Evolutionary conservation across 2,329 filamentous ascomycete species (phyloP), one percentile per base, ranked within the genome.

Genomic region (Colletotrichum sp.): DNA sequence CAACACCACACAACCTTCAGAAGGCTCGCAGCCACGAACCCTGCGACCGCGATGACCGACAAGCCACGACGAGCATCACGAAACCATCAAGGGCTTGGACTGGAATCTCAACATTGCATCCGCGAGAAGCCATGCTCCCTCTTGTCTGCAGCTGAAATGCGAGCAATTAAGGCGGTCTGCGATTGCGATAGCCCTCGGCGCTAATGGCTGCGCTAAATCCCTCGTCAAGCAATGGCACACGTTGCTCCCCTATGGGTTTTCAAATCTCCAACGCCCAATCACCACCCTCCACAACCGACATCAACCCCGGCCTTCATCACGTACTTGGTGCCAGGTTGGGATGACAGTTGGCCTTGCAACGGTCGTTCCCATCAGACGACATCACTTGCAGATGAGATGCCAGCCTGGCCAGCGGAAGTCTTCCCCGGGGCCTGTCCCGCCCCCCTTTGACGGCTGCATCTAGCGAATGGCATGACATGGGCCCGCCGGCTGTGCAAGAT

Each of bases 361-460:
- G 72, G 72, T 39, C 62, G 72, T 30, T 67, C 49, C 68, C 72
- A 72, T 71, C 72, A 52, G 39, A 71, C 16, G 62, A 67, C 68
- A 75, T 72, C 52, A 72, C 68, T 64, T 75, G 72, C 73, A 65
- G 64, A 60, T 68, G 69, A 34, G 55, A 65, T 65, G 71, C 70
- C 74, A 74, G 59, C 65, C 36, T 59, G 70, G 52, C 68, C 62
- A 60, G 63, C 74, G 74, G 74, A 74, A 74, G 44, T n/a, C 55
- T 76, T 76, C 71, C 74, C 74, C 74, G 74, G 64, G 74, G 74
- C 74, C 59, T 74, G 65, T 26, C 63, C 39, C 30, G n/a, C 70
- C 60, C n/a, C 70, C 44, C n/a, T 55, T 6, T 36, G 32, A 60
- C 49, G 70, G 28, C 65, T 65, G 64, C 70, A 68, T 52, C 59